Conservation (phyloP, 352 stramenopile genomes). For the Pythium scleroteichum region DNA sequence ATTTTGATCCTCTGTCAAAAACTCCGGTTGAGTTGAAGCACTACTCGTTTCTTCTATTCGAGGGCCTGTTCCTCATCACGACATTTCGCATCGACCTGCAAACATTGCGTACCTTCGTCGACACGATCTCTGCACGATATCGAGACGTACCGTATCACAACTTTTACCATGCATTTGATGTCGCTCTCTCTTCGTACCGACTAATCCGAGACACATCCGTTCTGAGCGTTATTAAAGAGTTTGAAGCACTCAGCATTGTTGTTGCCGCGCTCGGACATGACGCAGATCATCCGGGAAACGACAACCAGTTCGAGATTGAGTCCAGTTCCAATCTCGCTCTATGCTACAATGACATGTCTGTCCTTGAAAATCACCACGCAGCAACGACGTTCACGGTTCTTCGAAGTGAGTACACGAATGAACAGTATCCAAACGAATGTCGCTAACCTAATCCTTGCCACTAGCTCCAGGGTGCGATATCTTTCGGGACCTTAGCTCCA, state of each 20-base stretch:
- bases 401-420: slow-evolving; percentile 35
- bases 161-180: slow-evolving; percentile 86
- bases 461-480: slow-evolving; percentile 50
- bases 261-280: slow-evolving; percentile 86
- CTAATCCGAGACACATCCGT: slow-evolving; percentile 58
- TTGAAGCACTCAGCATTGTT: slow-evolving; percentile 76
- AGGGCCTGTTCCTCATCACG: slow-evolving; percentile 53
- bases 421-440: slow-evolving; percentile 22
- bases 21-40: slow-evolving; percentile 56
- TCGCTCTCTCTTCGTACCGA: slow-evolving; percentile 64
- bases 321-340: slow-evolving; percentile 73
- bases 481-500: slow-evolving; percentile 50
- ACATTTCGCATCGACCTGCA: slow-evolving; percentile 67
- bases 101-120: slow-evolving; percentile 55
- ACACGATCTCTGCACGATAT: slow-evolving; percentile 56
- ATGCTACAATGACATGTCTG: slow-evolving; percentile 89
- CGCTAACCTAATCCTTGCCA: slow-evolving; percentile 2
- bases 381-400: slow-evolving; percentile 76
- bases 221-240: slow-evolving; percentile 66
- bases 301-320: slow-evolving; percentile 90
- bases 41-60: slow-evolving; percentile 62
- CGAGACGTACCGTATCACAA: slow-evolving; percentile 82
- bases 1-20: slow-evolving; percentile 66
- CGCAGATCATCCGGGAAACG: slow-evolving; percentile 85
- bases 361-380: slow-evolving; percentile 88